phyloP scores from a whole-genome alignment of 202 grass and related monocot species.

The Eragrostis tef region DNA sequence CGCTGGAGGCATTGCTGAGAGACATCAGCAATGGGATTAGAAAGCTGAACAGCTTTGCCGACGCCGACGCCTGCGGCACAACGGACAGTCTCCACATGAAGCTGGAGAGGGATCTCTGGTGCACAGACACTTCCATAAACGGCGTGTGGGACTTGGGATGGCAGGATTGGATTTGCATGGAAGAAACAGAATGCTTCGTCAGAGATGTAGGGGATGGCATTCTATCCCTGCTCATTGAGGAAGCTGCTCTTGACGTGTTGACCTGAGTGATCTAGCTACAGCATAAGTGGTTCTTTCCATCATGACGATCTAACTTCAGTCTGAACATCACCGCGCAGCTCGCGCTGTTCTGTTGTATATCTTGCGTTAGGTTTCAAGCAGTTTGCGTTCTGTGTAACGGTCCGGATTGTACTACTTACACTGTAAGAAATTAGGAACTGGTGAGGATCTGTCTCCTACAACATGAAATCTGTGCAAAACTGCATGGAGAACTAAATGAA shows the following conservation, averaged over 20 bases:
- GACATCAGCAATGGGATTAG: slow-evolving; percentile 49
- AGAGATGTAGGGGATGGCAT: slow-evolving; percentile 54
- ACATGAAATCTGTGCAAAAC: neutral
- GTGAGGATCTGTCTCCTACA: no score
- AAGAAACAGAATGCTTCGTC: slow-evolving; percentile 58
- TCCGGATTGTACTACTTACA: no score
- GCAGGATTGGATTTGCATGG: slow-evolving; percentile 64
- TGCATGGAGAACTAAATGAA: neutral
- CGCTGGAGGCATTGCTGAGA: slow-evolving; percentile 55
- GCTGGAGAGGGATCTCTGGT: slow-evolving; percentile 76
- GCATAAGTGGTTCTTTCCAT: neutral
- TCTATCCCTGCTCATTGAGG: slow-evolving; percentile 61
- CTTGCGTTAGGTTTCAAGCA: slow-evolving; percentile 26
- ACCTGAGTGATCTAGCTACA: neutral
- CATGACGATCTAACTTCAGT: slow-evolving; percentile 15
- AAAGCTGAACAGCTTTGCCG: slow-evolving; percentile 52
- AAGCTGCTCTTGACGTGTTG: slow-evolving; percentile 52
- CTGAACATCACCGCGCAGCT: slow-evolving; percentile 1
- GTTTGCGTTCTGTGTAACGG: neutral
- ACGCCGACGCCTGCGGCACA: neutral
- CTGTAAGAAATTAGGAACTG: neutral
- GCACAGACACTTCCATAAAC: slow-evolving; percentile 48
- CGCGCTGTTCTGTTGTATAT: slow-evolving; percentile 15
- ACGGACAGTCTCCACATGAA: slow-evolving; percentile 62
- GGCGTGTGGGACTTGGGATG: slow-evolving; percentile 71